phyloP scores from a whole-genome alignment of 352 stramenopile genomes.

The Thalassiosira sp. region DNA sequence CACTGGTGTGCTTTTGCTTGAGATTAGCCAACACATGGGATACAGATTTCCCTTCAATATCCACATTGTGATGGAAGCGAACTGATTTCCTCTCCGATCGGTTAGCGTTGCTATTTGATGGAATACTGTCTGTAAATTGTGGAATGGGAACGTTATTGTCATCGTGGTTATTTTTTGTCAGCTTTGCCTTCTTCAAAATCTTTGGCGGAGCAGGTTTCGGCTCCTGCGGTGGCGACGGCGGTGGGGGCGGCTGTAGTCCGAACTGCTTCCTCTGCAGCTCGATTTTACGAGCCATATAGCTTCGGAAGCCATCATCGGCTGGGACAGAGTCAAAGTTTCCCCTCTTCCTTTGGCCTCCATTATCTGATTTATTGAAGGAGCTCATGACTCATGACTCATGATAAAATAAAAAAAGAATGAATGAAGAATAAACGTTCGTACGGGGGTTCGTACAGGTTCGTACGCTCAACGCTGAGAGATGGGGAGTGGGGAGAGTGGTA shows the following conservation, averaged over 20 bases:
- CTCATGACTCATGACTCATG: background rate
- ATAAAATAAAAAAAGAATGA: background rate
- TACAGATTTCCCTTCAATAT: conserved; percentile 25
- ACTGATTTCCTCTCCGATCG: conserved; percentile 38
- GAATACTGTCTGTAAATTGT: conserved; percentile 18
- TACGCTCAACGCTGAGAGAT: too few relatives aligned
- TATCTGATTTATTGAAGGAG: conserved; percentile 6
- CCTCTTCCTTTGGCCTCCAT: conserved; percentile 14
- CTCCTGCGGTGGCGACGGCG: conserved; percentile 10
- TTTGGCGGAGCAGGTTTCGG: conserved; percentile 11
- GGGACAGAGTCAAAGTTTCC: conserved; percentile 47
- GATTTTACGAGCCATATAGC: conserved; percentile 83
- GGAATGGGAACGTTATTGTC: conserved; percentile 11
- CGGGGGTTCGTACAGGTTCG: too few relatives aligned
- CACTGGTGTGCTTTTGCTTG: conserved; percentile 40
- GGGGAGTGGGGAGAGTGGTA: too few relatives aligned
- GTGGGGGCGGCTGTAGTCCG: conserved; percentile 64
- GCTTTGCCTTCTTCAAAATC: conserved; percentile 22
- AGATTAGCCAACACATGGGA: conserved; percentile 51
- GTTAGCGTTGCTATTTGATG: background rate
- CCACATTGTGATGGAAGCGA: conserved; percentile 45
- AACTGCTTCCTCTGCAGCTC: conserved; percentile 78
- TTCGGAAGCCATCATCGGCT: conserved; percentile 75
- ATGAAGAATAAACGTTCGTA: too few relatives aligned
- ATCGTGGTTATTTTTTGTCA: background rate